Percentiles rank a stretch among this genome's conserved stretches.
Conservation (phyloP, 768 basidiomycete species). For the Lactarius psammicola region DNA sequence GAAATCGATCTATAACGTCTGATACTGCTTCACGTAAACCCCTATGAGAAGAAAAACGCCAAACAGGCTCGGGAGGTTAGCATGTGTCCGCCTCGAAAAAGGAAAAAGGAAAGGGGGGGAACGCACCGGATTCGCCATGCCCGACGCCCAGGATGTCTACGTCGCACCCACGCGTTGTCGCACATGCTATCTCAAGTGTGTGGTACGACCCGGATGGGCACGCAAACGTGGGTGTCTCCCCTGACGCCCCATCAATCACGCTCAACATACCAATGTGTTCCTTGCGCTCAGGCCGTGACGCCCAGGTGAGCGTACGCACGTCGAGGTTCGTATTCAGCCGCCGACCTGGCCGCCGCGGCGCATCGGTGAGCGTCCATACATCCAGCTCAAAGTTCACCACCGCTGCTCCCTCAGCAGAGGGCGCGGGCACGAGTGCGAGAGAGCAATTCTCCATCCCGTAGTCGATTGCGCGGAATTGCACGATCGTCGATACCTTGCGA, state of each 20-base stretch:
- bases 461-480: slow-evolving; percentile 19
- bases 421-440: not conserved
- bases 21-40: slow-evolving; percentile 4
- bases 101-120: not conserved
- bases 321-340: not conserved
- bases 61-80: not conserved
- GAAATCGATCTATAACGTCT: not conserved
- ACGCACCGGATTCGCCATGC: not conserved
- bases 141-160: slow-evolving; percentile 3
- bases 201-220: slow-evolving; percentile 12
- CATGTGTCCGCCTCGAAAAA: not conserved
- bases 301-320: slow-evolving; percentile 6
- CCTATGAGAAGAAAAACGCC: not conserved
- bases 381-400: not conserved
- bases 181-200: slow-evolving; percentile 12
- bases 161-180: not conserved
- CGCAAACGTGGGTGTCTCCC: not conserved
- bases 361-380: not conserved
- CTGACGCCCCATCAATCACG: not conserved
- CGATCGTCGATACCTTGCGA: slow-evolving; percentile 12
- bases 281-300: slow-evolving; percentile 6
- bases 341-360: not conserved
- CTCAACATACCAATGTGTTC: not conserved
- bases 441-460: slow-evolving; percentile 20
- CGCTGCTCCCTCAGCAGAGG: not conserved